A percentile compares a stretch with the other conserved stretches of the same genome.
phyloP scores from a whole-genome alignment of 176 grass and related monocot genomes.

The Cenchrus fungigraminus region DNA sequence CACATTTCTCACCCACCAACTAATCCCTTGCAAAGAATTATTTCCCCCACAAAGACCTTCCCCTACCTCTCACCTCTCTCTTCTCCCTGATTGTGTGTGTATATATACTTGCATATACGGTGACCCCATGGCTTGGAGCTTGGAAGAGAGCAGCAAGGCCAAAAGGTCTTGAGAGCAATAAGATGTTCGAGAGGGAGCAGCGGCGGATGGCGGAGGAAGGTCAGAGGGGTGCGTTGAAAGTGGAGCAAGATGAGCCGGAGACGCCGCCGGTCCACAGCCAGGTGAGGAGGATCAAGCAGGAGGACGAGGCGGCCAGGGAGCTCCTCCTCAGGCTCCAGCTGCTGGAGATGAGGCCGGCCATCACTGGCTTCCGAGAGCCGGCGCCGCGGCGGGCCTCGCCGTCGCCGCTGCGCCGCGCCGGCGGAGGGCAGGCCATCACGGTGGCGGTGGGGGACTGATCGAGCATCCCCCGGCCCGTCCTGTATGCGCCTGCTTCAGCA shows the following conservation, averaged over 20 bases:
- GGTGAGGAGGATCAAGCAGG: conserved; percentile 72
- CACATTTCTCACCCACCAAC: conserved; percentile 52
- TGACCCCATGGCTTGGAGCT: not conserved
- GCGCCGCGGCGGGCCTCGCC: conserved; percentile 27
- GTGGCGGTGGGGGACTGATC: conserved; percentile 50
- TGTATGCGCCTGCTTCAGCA: too few relatives aligned
- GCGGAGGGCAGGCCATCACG: conserved; percentile 39
- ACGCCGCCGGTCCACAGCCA: conserved; percentile 57
- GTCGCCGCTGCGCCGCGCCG: conserved; percentile 33
- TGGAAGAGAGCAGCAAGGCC: not conserved
- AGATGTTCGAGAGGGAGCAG: conserved; percentile 31
- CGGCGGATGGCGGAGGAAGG: conserved; percentile 25
- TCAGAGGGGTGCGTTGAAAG: not conserved
- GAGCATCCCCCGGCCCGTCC: not conserved
- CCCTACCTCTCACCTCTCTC: not conserved
- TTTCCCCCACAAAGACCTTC: conserved; percentile 4
- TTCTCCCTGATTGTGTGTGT: not conserved
- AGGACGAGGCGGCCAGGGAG: conserved; percentile 61
- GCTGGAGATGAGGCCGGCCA: conserved; percentile 38
- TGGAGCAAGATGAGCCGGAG: not conserved
- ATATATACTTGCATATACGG: not conserved
- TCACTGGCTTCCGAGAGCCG: conserved; percentile 20
- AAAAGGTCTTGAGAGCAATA: not conserved
- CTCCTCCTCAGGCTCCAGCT: conserved; percentile 48
- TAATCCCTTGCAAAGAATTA: conserved; percentile 29